phyloP scores from a whole-genome alignment of 768 basidiomycete species.

The Termitomyces sp. region DNA sequence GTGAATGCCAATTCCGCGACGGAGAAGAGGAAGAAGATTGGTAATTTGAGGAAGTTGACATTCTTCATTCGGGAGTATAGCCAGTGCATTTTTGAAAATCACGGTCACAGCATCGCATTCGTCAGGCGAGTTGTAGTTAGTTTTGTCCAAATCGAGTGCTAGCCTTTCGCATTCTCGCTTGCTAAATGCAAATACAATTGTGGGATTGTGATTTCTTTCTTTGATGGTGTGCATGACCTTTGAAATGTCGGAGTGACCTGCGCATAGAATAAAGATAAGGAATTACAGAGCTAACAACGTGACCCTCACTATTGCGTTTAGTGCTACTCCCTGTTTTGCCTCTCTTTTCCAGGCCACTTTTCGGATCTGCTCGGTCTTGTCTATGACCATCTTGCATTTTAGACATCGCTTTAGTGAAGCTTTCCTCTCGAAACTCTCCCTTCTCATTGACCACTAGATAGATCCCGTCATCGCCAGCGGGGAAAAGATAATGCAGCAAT shows the following conservation, averaged over 20 bases:
- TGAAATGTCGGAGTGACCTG: conserved; percentile 75
- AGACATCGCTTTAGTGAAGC: conserved; percentile 97
- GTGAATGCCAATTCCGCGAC: conserved; percentile 96
- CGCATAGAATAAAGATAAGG: no score
- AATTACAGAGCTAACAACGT: no score
- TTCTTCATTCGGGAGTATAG: conserved; percentile 83
- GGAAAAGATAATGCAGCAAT: conserved; percentile 97
- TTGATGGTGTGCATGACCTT: conserved; percentile 69
- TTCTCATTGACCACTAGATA: conserved; percentile 98
- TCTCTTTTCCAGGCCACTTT: conserved; percentile 80
- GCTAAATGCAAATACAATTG: conserved; percentile 97
- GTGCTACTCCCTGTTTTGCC: conserved; percentile 72
- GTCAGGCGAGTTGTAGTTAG: conserved; percentile 90
- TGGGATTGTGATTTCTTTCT: conserved; percentile 95
- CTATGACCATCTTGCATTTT: conserved; percentile 79
- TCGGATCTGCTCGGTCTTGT: conserved; percentile 89
- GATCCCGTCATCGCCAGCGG: conserved; percentile 93
- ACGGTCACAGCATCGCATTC: conserved; percentile 83
- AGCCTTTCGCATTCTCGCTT: conserved; percentile 96
- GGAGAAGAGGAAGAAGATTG: conserved; percentile 87
- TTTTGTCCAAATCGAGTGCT: conserved; percentile 86
- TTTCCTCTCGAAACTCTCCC: conserved; percentile 94
- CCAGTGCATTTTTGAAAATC: conserved; percentile 94
- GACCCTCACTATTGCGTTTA: no score
- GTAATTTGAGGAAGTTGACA: conserved; percentile 89